Base-by-base conservation (phyloP, 192 early-diverging fungal species). In the Coemansia javaensis region DNA sequence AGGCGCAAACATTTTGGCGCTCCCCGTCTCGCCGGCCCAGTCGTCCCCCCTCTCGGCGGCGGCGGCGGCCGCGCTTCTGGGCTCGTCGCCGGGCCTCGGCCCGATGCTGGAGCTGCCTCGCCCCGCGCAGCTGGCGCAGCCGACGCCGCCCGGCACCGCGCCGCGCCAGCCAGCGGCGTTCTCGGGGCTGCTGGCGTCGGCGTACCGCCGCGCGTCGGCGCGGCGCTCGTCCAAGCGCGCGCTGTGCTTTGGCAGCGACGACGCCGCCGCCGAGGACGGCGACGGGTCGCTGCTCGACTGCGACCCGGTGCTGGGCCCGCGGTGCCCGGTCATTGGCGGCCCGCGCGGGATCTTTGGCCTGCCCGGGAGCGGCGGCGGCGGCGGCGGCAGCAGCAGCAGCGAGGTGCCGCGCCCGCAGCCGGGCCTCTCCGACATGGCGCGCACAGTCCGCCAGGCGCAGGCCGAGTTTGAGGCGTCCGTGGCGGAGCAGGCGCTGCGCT, bases 261-360 rank as follows among this genome's bases (percentile, higher is more conserved):
- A 9, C 2, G 30, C 21, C 11, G 37, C 23, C 5, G 20, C 15
- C 17, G 47, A 48, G 2, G 47, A 44, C 11, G 40, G 16, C 15
- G 47, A 48, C 18, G 52, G 40, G 21, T 12, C 30, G 15, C 51
- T 71, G 34, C 55, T 35, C 17, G 55, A 42, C 28, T 59, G 51
- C 47, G 67, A 71, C 20, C 51, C 67, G 8, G 60, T 71, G 0
- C 60, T 71, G 13, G 67, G 67, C 3, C 67, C 67, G 12, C 60
- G 67, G 32, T 71, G 67, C 43, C 67, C 67, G 0, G 67, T 71
- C 10, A 71, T 71, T 30, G 67, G 67, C 36, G 51, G 46, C 33
- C 59, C 67, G 7, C 44, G 56, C n/a, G 67, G 67, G 10, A 24
- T 71, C 13, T 71, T 71, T 37, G 47, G 46, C 36, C 21, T 45